Evolutionary conservation across 305 asterid genomes (phyloP), one percentile per base, ranked within the genome.

Genomic region (Solanum hybrid): DNA sequence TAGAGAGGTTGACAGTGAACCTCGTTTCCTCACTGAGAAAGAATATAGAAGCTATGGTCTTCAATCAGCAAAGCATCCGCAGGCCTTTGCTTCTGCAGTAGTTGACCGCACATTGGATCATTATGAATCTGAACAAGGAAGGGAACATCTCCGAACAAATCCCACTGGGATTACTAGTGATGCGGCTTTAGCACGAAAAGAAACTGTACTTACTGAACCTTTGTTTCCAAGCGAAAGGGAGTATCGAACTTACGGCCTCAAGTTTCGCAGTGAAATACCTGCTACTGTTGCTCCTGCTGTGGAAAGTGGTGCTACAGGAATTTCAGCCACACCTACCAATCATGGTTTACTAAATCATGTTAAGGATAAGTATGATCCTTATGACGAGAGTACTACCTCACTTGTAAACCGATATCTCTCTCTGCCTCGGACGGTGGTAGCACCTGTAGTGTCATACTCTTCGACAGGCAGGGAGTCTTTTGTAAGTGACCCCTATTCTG

Each of bases 11-110:
- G 92, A 90, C 75, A 89, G 92, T 69, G 89, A 51, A 20, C 92
- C 94, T 6, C 93, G 88, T 86, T 95, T 94, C 89, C 95, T 95
- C 51, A 92, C 97, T 1, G 98, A 94, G 92, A 93, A 92, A 90
- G 96, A 95, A 90, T 97, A 97, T 89, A 92, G 99, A 92, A 93
- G 87, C 90, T 91, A 89, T 69, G 98, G 98, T 87, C 98, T 96
- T 92, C 97, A 39, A 69, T 92, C 93, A 64, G 94, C 91, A 78
- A 91, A 92, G 89, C 92, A 83, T 89, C 80, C 81, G 61, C 86
- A 92, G 92, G 93, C 94, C 88, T 83, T 91, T 79, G 29, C 89
- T 39, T 86, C 90, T 71, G 88, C 91, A 31, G 90, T 73, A 80
- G 86, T 87, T 86, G 74, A 90, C 67, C 91, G 89, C 61, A 12